phyloP scores from a whole-genome alignment of 2,329 filamentous ascomycete species.

The Diplocarpon rosae region DNA sequence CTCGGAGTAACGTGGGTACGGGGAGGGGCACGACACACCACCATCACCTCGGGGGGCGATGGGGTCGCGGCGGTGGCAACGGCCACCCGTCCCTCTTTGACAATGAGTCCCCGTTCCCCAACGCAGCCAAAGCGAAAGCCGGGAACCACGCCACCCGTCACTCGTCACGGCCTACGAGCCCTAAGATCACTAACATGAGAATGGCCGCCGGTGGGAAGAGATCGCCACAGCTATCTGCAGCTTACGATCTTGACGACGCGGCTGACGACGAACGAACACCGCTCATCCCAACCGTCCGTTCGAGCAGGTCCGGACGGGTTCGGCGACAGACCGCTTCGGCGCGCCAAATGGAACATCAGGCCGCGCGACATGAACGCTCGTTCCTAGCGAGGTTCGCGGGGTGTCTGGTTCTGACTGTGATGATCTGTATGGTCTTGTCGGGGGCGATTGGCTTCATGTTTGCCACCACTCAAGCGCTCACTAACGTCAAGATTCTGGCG shows the following conservation, averaged over 20 bases:
- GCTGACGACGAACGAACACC: constrained; percentile 86
- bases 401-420: constrained; percentile 71
- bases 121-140: constrained; percentile 52
- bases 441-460: constrained; percentile 82
- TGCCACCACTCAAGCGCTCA: constrained; percentile 79
- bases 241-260: constrained; percentile 73
- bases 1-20: constrained; percentile 50
- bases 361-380: constrained; percentile 50
- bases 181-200: constrained; percentile 42
- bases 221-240: constrained; percentile 49
- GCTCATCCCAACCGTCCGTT: constrained; percentile 54
- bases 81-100: constrained; percentile 63
- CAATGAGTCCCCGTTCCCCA: constrained; percentile 67
- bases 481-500: constrained; percentile 64
- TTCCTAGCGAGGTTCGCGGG: constrained; percentile 69
- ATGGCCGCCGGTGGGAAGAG: constrained; percentile 38
- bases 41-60: constrained; percentile 70
- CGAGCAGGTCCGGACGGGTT: constrained; percentile 43
- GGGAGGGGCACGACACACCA: constrained; percentile 59
- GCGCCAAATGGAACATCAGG: constrained; percentile 64
- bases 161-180: constrained; percentile 51
- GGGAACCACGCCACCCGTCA: constrained; percentile 49
- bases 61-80: constrained; percentile 58
- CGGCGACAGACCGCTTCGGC: constrained; percentile 44
- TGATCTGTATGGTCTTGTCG: constrained; percentile 73